These are phyloP conservation scores for Uronychia setigera DNA, from an alignment of 73 alveolate genomes.

Conservation along the genomic window DNA sequence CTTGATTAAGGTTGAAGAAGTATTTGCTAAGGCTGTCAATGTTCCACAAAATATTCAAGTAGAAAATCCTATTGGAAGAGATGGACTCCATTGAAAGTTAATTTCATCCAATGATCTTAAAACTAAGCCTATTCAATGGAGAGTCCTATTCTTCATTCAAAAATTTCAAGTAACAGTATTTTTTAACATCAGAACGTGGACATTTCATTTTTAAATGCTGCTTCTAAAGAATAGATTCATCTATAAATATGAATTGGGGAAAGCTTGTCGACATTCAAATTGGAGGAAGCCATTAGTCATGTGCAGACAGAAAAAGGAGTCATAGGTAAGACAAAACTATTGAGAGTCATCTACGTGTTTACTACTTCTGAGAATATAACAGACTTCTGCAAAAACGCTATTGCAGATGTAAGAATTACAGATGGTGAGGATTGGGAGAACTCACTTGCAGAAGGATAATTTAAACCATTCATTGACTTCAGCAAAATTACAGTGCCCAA, in stretches of 20 bases:
- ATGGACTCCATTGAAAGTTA: neutral
- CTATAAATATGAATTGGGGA: conserved; percentile 13
- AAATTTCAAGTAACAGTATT: neutral
- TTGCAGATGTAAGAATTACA: conserved; percentile 32
- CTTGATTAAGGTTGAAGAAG: conserved; percentile 34
- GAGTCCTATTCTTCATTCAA: conserved; percentile 36
- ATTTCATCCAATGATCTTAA: conserved; percentile 32
- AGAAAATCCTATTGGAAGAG: neutral
- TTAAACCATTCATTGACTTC: neutral
- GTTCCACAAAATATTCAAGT: conserved; percentile 25
- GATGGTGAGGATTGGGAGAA: conserved; percentile 21
- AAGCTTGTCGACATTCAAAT: neutral
- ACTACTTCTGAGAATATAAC: conserved; percentile 20
- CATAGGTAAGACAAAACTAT: neutral
- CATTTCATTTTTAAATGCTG: neutral
- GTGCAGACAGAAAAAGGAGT: neutral
- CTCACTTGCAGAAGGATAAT: neutral
- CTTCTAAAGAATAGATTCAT: conserved; percentile 7
- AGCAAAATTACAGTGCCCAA: neutral
- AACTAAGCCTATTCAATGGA: conserved; percentile 59
- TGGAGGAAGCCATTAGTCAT: neutral
- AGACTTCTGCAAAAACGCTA: conserved; percentile 2
- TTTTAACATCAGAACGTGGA: neutral
- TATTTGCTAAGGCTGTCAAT: conserved; percentile 34
- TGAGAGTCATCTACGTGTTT: conserved; percentile 49